phyloP scores from a whole-genome alignment of 768 basidiomycete genomes.

The Suillus subaureus region DNA sequence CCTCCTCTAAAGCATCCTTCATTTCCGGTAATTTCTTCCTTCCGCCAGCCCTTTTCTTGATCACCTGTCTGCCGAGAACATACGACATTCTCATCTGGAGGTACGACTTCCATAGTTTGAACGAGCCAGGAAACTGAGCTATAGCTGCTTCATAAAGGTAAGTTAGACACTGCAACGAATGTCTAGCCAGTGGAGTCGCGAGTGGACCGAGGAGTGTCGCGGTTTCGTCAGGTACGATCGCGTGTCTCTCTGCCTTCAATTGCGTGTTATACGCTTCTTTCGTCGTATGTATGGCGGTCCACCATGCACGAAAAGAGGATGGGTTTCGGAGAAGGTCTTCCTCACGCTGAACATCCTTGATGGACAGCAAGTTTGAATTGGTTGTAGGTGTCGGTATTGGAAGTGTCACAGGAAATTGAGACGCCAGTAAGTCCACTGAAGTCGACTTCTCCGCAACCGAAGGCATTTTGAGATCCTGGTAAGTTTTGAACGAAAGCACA shows the following conservation, averaged over 20 bases:
- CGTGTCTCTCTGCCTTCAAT: slow-evolving; percentile 55
- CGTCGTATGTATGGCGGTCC: slow-evolving; percentile 78
- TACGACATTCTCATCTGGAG: slow-evolving; percentile 80
- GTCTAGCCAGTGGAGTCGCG: slow-evolving; percentile 68
- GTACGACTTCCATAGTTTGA: slow-evolving; percentile 97
- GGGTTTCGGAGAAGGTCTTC: slow-evolving; percentile 94
- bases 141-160: slow-evolving; percentile 96
- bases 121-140: slow-evolving; percentile 82
- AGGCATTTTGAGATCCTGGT: slow-evolving; percentile 46
- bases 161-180: slow-evolving; percentile 79
- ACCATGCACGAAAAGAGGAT: slow-evolving; percentile 91
- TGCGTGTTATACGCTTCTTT: slow-evolving; percentile 63
- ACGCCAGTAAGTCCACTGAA: slow-evolving; percentile 53
- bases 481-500: neutral
- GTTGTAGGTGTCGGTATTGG: slow-evolving; percentile 83
- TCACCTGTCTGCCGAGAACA: slow-evolving; percentile 75
- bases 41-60: slow-evolving; percentile 80
- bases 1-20: slow-evolving; percentile 87
- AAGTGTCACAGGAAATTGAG: slow-evolving; percentile 79
- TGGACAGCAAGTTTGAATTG: slow-evolving; percentile 72
- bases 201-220: slow-evolving; percentile 76
- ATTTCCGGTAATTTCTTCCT: slow-evolving; percentile 92
- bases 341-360: slow-evolving; percentile 82
- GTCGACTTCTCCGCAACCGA: slow-evolving; percentile 52
- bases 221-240: slow-evolving; percentile 51